Evolutionary conservation across 2,329 filamentous ascomycete genomes (phyloP).

Genomic region (Arthrobotrys sinensis): DNA sequence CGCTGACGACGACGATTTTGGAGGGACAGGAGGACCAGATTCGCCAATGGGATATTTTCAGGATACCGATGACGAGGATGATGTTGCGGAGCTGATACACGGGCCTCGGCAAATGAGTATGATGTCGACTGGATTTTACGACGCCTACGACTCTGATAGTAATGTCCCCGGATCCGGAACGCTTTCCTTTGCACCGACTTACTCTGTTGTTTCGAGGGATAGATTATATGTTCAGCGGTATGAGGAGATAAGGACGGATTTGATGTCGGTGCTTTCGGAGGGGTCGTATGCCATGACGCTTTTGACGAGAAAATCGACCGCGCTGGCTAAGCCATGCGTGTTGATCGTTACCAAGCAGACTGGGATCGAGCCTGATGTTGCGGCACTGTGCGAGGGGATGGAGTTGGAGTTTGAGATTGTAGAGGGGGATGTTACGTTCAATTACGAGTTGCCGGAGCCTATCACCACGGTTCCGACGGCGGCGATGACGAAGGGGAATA

Average conservation of each 20-base stretch:
- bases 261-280: conserved; percentile 19
- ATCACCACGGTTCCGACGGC: not conserved
- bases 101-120: conserved; percentile 39
- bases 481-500: conserved; percentile 12
- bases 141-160: conserved; percentile 51
- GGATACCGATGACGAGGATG: conserved; percentile 55
- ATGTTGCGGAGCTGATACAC: conserved; percentile 24
- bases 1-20: conserved; percentile 50
- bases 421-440: conserved; percentile 49
- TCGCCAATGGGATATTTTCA: conserved; percentile 36
- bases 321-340: conserved; percentile 34
- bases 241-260: conserved; percentile 42
- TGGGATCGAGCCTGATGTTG: conserved; percentile 25
- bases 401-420: conserved; percentile 48
- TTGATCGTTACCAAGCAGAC: conserved; percentile 45
- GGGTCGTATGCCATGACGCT: conserved; percentile 55
- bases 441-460: conserved; percentile 49
- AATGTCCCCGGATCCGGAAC: conserved; percentile 52
- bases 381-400: conserved; percentile 40
- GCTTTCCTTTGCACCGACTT: conserved; percentile 51
- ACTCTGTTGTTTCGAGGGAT: conserved; percentile 45
- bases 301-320: conserved; percentile 35
- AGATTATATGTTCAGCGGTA: conserved; percentile 40
- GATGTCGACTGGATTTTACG: conserved; percentile 45
- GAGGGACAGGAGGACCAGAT: conserved; percentile 16